Evolutionary conservation across 2,329 filamentous ascomycete species (phyloP), one percentile per base, ranked within the genome.

Genomic region (Exophiala viscosa): DNA sequence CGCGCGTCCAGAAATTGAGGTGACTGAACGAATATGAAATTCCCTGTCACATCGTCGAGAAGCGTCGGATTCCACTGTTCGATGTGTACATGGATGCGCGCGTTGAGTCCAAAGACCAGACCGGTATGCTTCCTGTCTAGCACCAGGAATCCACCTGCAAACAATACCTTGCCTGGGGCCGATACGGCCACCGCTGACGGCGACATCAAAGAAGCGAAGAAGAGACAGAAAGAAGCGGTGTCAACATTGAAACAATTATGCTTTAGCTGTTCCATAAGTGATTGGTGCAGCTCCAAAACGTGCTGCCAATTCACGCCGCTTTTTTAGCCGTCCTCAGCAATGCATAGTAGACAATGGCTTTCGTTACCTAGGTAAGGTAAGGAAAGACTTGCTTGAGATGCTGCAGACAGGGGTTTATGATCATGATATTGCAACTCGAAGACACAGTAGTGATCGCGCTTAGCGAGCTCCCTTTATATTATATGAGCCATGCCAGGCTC

Each of bases 61-160:
- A 58, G 15, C 57, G 57, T 28, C 55, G 60, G 50, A 62, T 61
- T 46, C 63, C 62, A 60, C 62, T 78, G 50, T 70, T 73, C 55
- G 81, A 84, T 76, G 56, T 78, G 68, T 39, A 82, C 78, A 65
- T 85, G 82, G 32, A 86, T 84, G 51, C 83, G 74, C 41, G 83
- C 82, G 66, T 84, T 76, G 45, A 86, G 76, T 31, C 81, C 82
- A 62, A 85, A 84, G 3, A 85, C 82, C 14, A 84, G 75, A 33
- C 86, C 92, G 2, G 87, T 93, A 71, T 96, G 90, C 56, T 81
- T 77, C 56, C 88, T 84, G 74, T 97, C 92, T 41, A 99, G 84
- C 17, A 96, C 92, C 41, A 97, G 84, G 72, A 97, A 99, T 57
- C 93, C 93, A 59, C 93, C 93, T 3, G 92, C 90, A 48, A 97